Evolutionary conservation across 2,329 filamentous ascomycete genomes (phyloP).

Genomic region (Pleochaeta shiraiana): DNA sequence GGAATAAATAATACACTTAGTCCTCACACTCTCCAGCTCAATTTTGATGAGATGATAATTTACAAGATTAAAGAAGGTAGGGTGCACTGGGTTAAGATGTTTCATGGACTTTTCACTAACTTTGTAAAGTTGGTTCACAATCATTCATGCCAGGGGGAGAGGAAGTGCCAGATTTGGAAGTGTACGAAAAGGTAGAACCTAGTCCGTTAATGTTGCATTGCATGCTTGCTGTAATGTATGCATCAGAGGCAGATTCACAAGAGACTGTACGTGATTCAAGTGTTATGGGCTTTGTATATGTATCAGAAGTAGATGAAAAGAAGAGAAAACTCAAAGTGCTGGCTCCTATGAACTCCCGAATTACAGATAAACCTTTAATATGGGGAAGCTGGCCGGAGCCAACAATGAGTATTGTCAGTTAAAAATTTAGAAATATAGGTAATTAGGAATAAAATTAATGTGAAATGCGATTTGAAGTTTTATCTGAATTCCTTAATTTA

Average conservation of each 20-base stretch:
- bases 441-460: too few species aligned
- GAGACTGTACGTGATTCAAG: conserved; percentile 58
- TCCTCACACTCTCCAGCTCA: conserved; percentile 68
- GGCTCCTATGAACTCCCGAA: conserved; percentile 59
- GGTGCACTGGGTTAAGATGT: conserved; percentile 8
- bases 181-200: conserved; percentile 42
- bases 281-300: conserved; percentile 83
- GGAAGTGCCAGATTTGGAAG: conserved; percentile 16
- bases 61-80: conserved; percentile 45
- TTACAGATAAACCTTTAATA: conserved; percentile 61
- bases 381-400: conserved; percentile 78
- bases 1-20: conserved; percentile 54
- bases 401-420: conserved; percentile 27
- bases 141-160: conserved; percentile 18
- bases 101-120: conserved; percentile 6
- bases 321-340: conserved; percentile 62
- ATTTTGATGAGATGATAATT: conserved; percentile 51
- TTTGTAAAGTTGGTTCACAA: conserved; percentile 12
- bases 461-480: too few species aligned
- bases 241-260: conserved; percentile 42
- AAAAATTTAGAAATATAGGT: not conserved
- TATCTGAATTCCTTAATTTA: too few species aligned
- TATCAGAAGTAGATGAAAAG: conserved; percentile 75
- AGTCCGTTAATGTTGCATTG: conserved; percentile 54
- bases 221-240: conserved; percentile 68